Evolutionary conservation across 2,329 filamentous ascomycete species (phyloP).

Genomic region (Fusarium sp.): DNA sequence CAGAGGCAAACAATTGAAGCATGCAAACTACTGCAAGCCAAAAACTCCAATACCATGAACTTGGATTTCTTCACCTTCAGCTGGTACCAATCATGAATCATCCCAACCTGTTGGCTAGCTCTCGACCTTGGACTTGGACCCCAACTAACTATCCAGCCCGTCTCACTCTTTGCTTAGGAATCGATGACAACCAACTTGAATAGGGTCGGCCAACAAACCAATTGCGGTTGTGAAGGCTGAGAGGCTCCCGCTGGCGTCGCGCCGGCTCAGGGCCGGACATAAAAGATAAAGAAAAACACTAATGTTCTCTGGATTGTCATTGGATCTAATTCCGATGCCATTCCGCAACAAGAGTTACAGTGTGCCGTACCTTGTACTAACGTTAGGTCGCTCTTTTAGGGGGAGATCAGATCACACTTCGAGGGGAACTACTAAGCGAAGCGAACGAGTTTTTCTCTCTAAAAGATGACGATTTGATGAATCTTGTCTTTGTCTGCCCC

Average conservation of each 20-base stretch:
- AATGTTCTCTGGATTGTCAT: background rate
- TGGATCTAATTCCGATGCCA: background rate
- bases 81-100: slow-evolving; percentile 15
- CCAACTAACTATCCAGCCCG: background rate
- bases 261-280: slow-evolving; percentile 27
- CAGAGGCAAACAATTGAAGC: slow-evolving; percentile 7
- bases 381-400: background rate
- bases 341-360: background rate
- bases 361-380: slow-evolving; percentile 6
- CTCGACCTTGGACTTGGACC: slow-evolving; percentile 4
- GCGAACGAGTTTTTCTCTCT: background rate
- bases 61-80: slow-evolving; percentile 16
- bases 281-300: slow-evolving; percentile 6
- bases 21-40: slow-evolving; percentile 3
- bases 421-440: background rate
- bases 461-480: slow-evolving; percentile 29
- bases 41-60: slow-evolving; percentile 13
- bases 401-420: slow-evolving; percentile 9
- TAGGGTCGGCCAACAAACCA: slow-evolving; percentile 4
- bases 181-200: background rate
- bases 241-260: slow-evolving; percentile 24
- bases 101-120: slow-evolving; percentile 2
- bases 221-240: slow-evolving; percentile 15
- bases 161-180: background rate
- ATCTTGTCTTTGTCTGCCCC: slow-evolving; percentile 1